Base-by-base conservation (phyloP, 495 filamentous ascomycete species). In the Xylaria telfairii region DNA sequence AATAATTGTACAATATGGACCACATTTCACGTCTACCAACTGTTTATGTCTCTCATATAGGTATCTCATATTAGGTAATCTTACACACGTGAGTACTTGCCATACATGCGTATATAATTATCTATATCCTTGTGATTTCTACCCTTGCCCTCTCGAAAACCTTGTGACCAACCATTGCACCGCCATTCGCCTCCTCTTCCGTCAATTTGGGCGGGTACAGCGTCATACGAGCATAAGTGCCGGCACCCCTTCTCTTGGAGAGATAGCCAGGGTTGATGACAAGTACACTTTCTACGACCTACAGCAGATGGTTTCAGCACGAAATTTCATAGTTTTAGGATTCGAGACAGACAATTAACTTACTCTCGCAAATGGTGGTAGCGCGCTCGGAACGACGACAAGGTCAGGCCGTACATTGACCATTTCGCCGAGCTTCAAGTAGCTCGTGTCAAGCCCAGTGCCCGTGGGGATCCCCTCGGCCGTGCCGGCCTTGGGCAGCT, bases 401-500 rank as follows among this genome's bases (percentile, higher is more conserved):
- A 99, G 85, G 83, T 99, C 96, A 12, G 96, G 96, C 65, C 89
- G 83, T 3, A 92, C 90, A 71, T 90, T 91, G 72, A 95, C 84
- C 89, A 96, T 94, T 81, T 98, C 96, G 34, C 93, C 95, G 34
- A 98, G 81, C 79, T 96, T 95, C 78, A 94, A 70, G 80, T 97
- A 96, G 70, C 91, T 92, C 28, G 92, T 80, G 80, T 99, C 96
- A 57, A 99, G 78, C 78, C 84, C 79, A 1, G 92, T 88, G 0
- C 95, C 95, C 1, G 89, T 89, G 2, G 90, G 88, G 21, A 86
- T 80, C 12, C 87, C 88, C 30, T 89, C 87, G 10, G 72, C 82
- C 9, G 81, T 86, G 39, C 84, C 88, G 34, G 83, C 86, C 77
- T 89, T 92, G 4, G 91, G 91, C 69, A 95, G 77, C 62, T 82